phyloP scores from a whole-genome alignment of 306 rosid species.

The Ammopiptanthus mongolicus region DNA sequence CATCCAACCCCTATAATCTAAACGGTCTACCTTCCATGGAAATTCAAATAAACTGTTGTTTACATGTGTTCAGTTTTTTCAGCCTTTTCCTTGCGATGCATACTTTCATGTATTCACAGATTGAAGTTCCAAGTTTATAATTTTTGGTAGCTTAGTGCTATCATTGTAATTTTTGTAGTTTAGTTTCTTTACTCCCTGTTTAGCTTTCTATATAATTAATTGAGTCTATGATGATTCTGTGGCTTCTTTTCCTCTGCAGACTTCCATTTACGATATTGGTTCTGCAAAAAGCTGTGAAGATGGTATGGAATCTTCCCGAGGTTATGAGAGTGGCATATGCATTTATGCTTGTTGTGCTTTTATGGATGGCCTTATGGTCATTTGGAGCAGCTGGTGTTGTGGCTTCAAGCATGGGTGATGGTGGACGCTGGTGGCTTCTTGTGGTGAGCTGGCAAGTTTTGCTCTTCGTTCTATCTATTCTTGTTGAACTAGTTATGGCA shows the following conservation, averaged over 20 bases:
- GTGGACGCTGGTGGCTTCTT: constrained; percentile 98
- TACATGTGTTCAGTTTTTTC: not conserved
- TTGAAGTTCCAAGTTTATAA: not conserved
- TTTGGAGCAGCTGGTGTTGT: constrained; percentile 98
- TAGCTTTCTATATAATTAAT: not conserved
- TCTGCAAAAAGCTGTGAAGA: constrained; percentile 86
- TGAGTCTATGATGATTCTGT: constrained; percentile 12
- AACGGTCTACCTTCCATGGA: not conserved
- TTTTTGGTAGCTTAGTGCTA: not conserved
- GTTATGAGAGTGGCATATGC: constrained; percentile 74
- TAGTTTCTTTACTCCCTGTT: not conserved
- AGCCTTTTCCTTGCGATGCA: not conserved
- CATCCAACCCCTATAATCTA: not conserved
- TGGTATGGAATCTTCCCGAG: constrained; percentile 87
- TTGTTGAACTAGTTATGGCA: constrained; percentile 25
- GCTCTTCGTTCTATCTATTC: constrained; percentile 48
- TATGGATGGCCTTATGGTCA: constrained; percentile 93
- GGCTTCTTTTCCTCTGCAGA: constrained; percentile 40
- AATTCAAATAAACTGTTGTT: not conserved
- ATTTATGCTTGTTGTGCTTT: constrained; percentile 82
- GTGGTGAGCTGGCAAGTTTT: constrained; percentile 99
- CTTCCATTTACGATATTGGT: constrained; percentile 94
- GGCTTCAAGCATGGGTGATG: constrained; percentile 84
- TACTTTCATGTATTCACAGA: not conserved
- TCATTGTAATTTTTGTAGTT: not conserved